Conservation (phyloP, 345 rosid genomes). For the Gossypium anomalum region DNA sequence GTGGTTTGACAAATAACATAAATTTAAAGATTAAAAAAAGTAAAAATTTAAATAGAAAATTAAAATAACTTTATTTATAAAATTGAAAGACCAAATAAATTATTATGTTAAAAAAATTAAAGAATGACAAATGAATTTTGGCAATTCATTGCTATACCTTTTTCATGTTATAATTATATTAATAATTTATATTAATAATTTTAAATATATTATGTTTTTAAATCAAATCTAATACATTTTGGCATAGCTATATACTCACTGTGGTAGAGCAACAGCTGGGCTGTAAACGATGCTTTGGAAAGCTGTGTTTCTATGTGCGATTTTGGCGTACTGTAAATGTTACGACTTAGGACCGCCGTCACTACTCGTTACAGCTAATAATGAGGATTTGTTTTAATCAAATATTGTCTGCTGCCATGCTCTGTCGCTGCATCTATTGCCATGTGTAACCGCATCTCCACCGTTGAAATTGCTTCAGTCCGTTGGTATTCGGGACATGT, state of each 20-base stretch:
- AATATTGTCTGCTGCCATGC: constrained; percentile 7
- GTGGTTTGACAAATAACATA: too few relatives aligned
- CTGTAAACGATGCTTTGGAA: neutral
- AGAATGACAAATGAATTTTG: too few relatives aligned
- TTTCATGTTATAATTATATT: too few relatives aligned
- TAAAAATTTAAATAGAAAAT: too few relatives aligned
- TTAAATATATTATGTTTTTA: too few relatives aligned
- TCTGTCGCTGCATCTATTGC: neutral
- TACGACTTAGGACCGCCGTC: constrained; percentile 50
- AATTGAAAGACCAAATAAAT: too few relatives aligned
- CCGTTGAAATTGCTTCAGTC: neutral
- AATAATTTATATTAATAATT: too few relatives aligned
- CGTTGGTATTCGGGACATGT: neutral
- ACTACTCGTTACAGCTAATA: constrained; percentile 37
- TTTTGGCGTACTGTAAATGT: neutral
- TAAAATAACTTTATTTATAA: too few relatives aligned
- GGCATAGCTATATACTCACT: neutral
- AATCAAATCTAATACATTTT: neutral
- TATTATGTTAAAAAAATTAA: too few relatives aligned
- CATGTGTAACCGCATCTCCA: constrained; percentile 6
- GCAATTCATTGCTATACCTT: too few relatives aligned
- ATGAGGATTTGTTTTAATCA: neutral
- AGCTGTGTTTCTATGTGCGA: neutral
- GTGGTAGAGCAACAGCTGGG: neutral
- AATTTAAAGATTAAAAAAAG: too few relatives aligned